Conservation (phyloP, 2,329 filamentous ascomycete species). For the Aspergillus niger region DNA sequence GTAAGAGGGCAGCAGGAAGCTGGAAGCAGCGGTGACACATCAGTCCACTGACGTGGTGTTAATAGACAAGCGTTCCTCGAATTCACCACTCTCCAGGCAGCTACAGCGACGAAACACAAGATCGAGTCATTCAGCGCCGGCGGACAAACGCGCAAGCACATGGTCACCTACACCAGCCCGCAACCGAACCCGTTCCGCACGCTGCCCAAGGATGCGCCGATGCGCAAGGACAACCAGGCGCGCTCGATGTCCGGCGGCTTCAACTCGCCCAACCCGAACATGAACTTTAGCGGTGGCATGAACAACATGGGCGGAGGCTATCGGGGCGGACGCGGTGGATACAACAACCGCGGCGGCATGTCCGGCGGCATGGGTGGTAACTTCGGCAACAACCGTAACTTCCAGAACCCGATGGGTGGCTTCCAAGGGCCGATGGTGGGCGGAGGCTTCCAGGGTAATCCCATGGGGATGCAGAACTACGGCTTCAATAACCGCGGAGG, state of each 20-base stretch:
- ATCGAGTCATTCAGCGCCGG: conserved; percentile 67
- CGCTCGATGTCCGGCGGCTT: conserved; percentile 52
- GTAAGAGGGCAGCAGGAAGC: conserved; percentile 55
- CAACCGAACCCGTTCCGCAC: conserved; percentile 86
- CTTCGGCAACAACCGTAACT: conserved; percentile 52
- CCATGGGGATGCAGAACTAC: conserved; percentile 55
- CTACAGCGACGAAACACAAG: conserved; percentile 79
- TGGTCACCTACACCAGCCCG: conserved; percentile 73
- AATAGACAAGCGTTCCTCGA: conserved; percentile 76
- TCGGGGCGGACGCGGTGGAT: conserved; percentile 53
- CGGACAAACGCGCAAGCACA: conserved; percentile 65
- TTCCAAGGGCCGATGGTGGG: conserved; percentile 50
- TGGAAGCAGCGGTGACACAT: background rate
- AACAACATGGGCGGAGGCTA: conserved; percentile 54
- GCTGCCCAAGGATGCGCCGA: conserved; percentile 81
- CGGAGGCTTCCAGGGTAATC: conserved; percentile 44
- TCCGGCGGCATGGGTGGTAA: conserved; percentile 51
- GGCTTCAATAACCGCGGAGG: conserved; percentile 56
- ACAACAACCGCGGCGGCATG: conserved; percentile 31
- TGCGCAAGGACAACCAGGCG: conserved; percentile 64
- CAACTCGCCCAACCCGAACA: conserved; percentile 43
- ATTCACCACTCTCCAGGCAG: conserved; percentile 78
- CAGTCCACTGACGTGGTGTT: background rate
- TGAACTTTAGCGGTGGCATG: conserved; percentile 41
- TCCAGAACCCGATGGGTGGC: conserved; percentile 47